phyloP scores from a whole-genome alignment of 1,284 basidiomycete species.

The Cutaneotrichosporon spelunceum region DNA sequence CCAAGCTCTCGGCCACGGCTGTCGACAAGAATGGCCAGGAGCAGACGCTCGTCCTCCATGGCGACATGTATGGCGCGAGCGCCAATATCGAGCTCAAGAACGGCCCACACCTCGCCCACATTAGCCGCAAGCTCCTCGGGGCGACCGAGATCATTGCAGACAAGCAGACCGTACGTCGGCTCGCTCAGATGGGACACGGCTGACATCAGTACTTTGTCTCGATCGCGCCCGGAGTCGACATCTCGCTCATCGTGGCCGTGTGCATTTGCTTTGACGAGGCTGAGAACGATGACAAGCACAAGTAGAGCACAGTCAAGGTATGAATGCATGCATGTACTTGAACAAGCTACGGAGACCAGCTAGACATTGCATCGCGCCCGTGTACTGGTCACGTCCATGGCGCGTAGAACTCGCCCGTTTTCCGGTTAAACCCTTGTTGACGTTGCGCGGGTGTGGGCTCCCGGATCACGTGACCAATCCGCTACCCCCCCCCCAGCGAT shows the following conservation, averaged over 20 bases:
- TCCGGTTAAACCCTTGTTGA: too few relatives aligned
- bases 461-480: too few relatives aligned
- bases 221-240: slow-evolving; percentile 52
- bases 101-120: slow-evolving; percentile 42
- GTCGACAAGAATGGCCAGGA: slow-evolving; percentile 25
- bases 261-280: slow-evolving; percentile 53
- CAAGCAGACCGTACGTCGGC: slow-evolving; percentile 42
- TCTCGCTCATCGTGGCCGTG: slow-evolving; percentile 50
- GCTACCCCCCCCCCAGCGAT: too few relatives aligned
- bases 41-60: slow-evolving; percentile 34
- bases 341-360: background rate
- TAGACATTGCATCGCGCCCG: too few relatives aligned
- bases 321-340: background rate
- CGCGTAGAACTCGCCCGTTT: too few relatives aligned
- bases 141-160: slow-evolving; percentile 39
- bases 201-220: slow-evolving; percentile 45
- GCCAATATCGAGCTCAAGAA: slow-evolving; percentile 39
- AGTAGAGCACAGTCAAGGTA: background rate
- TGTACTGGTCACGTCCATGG: too few relatives aligned
- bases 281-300: slow-evolving; percentile 30
- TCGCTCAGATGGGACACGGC: background rate
- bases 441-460: too few relatives aligned
- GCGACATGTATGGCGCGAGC: slow-evolving; percentile 45
- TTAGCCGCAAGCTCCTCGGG: slow-evolving; percentile 42
- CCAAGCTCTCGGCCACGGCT: slow-evolving; percentile 45